A percentile compares a stretch with the other conserved stretches of the same genome.
phyloP scores from a whole-genome alignment of 176 grass and related monocot genomes.

The Cenchrus purpureus region DNA sequence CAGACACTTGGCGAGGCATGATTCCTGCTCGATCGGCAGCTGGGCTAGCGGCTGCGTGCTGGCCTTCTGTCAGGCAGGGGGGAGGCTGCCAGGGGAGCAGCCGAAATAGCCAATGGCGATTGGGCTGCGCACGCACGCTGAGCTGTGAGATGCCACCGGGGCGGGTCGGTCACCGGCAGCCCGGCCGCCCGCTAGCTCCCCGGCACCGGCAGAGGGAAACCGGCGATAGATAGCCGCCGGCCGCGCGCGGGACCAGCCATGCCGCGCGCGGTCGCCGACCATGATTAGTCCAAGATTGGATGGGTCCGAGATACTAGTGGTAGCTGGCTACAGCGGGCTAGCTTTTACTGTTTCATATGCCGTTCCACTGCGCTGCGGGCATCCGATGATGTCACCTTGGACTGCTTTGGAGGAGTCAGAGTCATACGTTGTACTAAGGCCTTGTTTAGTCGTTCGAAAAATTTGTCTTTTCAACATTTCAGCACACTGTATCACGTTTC shows the following conservation, averaged over 20 bases:
- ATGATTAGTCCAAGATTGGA: slow-evolving; percentile 46
- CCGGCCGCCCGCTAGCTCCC: not conserved
- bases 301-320: slow-evolving; percentile 25
- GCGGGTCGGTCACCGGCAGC: not conserved
- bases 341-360: slow-evolving; percentile 49
- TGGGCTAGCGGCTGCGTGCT: not conserved
- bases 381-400: slow-evolving; percentile 7
- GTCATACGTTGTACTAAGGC: not conserved
- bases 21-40: not conserved
- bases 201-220: slow-evolving; percentile 21
- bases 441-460: not conserved
- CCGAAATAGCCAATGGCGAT: not conserved
- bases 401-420: slow-evolving; percentile 13
- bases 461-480: no score
- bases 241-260: slow-evolving; percentile 13
- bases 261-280: not conserved
- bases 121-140: slow-evolving; percentile 20
- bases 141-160: slow-evolving; percentile 4
- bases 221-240: not conserved
- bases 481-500: no score
- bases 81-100: no score
- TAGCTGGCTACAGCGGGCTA: slow-evolving; percentile 14
- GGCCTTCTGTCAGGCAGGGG: not conserved
- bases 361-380: slow-evolving; percentile 47
- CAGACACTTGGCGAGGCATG: not conserved